phyloP scores from a whole-genome alignment of 371 early-diverging fungal genomes.

The Coemansia sp. region DNA sequence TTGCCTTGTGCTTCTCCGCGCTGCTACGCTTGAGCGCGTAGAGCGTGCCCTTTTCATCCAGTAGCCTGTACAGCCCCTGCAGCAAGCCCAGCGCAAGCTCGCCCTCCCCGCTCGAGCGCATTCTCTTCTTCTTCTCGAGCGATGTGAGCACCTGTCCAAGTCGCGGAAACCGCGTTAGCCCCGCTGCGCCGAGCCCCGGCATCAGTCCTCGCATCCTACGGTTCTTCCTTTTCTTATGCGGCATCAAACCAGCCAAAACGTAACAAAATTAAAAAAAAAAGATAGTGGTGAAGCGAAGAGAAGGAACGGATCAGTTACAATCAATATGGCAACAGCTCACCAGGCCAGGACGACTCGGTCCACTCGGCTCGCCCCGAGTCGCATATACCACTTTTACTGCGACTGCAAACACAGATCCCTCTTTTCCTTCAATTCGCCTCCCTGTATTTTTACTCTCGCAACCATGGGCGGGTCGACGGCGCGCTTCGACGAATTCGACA shows the following conservation, averaged over 20 bases:
- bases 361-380: too few relatives aligned
- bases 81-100: neutral
- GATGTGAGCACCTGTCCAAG: conserved; percentile 1
- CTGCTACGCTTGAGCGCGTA: neutral
- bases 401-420: neutral
- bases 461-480: conserved; percentile 34
- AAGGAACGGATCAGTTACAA: too few relatives aligned
- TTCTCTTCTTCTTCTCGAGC: neutral
- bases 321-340: too few relatives aligned
- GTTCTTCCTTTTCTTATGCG: neutral
- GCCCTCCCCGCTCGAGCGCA: neutral
- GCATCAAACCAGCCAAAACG: neutral
- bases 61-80: neutral
- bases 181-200: conserved; percentile 16
- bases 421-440: too few relatives aligned
- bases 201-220: neutral
- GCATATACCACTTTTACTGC: neutral
- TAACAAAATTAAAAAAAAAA: neutral
- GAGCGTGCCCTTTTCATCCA: neutral
- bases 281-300: neutral
- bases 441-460: too few relatives aligned
- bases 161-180: conserved; percentile 23
- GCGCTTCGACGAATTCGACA: conserved; percentile 82
- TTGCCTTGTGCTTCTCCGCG: neutral
- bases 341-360: too few relatives aligned